These are phyloP conservation scores for Cryptosporidium sp. DNA, from an alignment of 169 alveolate species.

Conservation along the genomic window DNA sequence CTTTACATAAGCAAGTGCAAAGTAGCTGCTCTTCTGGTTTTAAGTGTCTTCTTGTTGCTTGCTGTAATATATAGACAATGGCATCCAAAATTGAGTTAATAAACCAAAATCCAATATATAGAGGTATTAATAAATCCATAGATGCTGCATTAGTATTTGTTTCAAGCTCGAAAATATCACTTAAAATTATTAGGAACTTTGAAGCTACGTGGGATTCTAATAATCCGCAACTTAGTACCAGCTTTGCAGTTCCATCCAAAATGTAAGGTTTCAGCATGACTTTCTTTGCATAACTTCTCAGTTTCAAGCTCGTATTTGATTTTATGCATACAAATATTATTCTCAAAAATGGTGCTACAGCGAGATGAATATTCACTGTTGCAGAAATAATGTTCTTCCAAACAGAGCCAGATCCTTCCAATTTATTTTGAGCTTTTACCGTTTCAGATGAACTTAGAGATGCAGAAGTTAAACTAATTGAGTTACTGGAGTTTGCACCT, in stretches of 20 bases:
- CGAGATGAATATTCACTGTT: slow-evolving; percentile 29
- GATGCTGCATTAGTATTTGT: slow-evolving; percentile 36
- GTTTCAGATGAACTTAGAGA: slow-evolving; percentile 43
- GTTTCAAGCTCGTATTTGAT: slow-evolving; percentile 41
- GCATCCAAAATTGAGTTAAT: slow-evolving; percentile 26
- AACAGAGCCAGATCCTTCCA: slow-evolving; percentile 50
- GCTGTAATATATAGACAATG: slow-evolving; percentile 49
- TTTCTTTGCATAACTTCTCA: slow-evolving; percentile 26
- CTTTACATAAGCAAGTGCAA: slow-evolving; percentile 47
- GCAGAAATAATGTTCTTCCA: slow-evolving; percentile 68
- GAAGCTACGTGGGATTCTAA: slow-evolving; percentile 73
- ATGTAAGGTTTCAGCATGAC: slow-evolving; percentile 26
- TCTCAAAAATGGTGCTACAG: slow-evolving; percentile 55
- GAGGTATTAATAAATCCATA: slow-evolving; percentile 50
- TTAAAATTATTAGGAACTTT: slow-evolving; percentile 33
- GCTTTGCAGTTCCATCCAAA: slow-evolving; percentile 39
- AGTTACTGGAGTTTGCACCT: not conserved
- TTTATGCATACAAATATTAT: slow-evolving; percentile 45
- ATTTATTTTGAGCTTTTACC: slow-evolving; percentile 32
- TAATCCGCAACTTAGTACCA: slow-evolving; percentile 59
- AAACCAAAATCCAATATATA: slow-evolving; percentile 64
- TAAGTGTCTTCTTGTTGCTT: slow-evolving; percentile 51
- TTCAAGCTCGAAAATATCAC: slow-evolving; percentile 36
- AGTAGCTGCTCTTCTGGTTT: slow-evolving; percentile 44
- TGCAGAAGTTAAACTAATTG: slow-evolving; percentile 14